These are phyloP conservation scores for Quercus tomentella DNA, from an alignment of 331 rosid species.

Conservation along the genomic window DNA sequence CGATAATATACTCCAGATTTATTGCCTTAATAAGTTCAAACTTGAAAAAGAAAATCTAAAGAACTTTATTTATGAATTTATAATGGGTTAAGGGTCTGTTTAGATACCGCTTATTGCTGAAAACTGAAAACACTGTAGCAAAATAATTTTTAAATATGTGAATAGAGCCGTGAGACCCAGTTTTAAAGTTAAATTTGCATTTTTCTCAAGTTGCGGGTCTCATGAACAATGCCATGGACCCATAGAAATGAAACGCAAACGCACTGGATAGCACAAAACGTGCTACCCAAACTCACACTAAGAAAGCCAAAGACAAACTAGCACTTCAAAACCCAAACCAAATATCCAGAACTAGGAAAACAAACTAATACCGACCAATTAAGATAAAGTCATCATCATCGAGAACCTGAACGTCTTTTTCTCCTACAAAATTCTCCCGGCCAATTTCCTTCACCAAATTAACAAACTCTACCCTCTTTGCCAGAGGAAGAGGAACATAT, in stretches of 20 bases:
- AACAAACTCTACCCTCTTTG: slow-evolving; percentile 67
- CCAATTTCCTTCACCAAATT: slow-evolving; percentile 69
- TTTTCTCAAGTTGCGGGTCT: too few relatives aligned
- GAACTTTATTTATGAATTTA: not conserved
- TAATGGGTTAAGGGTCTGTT: not conserved
- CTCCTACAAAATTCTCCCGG: slow-evolving; percentile 73
- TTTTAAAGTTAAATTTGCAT: too few relatives aligned
- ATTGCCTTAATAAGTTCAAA: not conserved
- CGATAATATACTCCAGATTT: not conserved
- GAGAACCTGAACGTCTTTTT: slow-evolving; percentile 63
- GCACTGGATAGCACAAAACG: too few relatives aligned
- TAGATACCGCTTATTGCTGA: too few relatives aligned
- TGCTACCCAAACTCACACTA: not conserved
- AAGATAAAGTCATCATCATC: slow-evolving; percentile 56
- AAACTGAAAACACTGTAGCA: too few relatives aligned
- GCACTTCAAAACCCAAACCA: slow-evolving; percentile 4
- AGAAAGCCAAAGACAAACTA: not conserved
- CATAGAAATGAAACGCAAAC: too few relatives aligned
- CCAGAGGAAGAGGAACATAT: slow-evolving; percentile 65
- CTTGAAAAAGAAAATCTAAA: not conserved
- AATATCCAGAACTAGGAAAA: slow-evolving; percentile 1
- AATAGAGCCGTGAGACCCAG: too few relatives aligned
- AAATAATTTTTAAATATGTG: too few relatives aligned
- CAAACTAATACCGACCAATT: slow-evolving; percentile 49
- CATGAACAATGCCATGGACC: too few relatives aligned